phyloP scores from a whole-genome alignment of 2,329 filamentous ascomycete species.

The Pseudofabraea citricarpa region DNA sequence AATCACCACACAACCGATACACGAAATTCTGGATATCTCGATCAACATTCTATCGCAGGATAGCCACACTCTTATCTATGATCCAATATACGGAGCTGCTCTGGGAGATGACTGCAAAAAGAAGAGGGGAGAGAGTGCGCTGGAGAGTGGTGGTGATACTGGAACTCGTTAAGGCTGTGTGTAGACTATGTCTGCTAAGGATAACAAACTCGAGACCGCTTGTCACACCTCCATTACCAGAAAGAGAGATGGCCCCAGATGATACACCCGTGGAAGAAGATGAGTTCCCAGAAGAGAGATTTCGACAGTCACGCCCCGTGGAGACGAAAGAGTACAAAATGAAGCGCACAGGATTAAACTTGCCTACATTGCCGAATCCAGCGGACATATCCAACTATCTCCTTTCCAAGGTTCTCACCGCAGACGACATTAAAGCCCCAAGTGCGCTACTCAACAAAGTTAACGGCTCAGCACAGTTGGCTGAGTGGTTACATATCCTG shows the following conservation, averaged over 20 bases:
- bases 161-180: conserved; percentile 82
- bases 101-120: conserved; percentile 96
- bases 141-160: conserved; percentile 86
- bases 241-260: conserved; percentile 73
- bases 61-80: conserved; percentile 80
- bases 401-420: conserved; percentile 82
- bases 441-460: conserved; percentile 79
- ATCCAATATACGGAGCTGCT: conserved; percentile 92
- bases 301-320: conserved; percentile 29
- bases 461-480: conserved; percentile 67
- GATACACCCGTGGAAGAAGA: conserved; percentile 39
- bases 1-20: conserved; percentile 57
- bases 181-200: conserved; percentile 72
- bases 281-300: conserved; percentile 34
- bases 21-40: conserved; percentile 62
- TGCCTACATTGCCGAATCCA: conserved; percentile 77
- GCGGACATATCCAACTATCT: conserved; percentile 84
- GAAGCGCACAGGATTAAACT: conserved; percentile 84
- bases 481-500: conserved; percentile 88
- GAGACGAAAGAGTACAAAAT: conserved; percentile 68
- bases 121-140: conserved; percentile 73
- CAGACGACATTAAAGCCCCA: conserved; percentile 94
- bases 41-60: conserved; percentile 68
- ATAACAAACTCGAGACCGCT: conserved; percentile 80
- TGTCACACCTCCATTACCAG: conserved; percentile 77